These are phyloP conservation scores for Imleria badia DNA, from an alignment of 768 basidiomycete genomes.

Conservation along the genomic window DNA sequence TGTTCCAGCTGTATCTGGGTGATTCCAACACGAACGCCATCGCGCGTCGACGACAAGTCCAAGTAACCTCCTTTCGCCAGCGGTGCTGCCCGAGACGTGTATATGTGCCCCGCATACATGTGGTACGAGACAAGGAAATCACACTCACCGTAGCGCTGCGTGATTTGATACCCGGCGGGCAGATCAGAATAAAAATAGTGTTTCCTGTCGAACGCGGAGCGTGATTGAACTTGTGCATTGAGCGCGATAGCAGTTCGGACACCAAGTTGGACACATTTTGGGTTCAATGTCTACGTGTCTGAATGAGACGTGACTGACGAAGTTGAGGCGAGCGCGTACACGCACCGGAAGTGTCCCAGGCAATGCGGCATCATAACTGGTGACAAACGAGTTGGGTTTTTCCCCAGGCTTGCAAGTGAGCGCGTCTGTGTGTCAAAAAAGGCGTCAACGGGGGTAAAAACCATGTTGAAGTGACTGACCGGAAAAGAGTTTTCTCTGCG, in stretches of 20 bases:
- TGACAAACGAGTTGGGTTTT: constrained; percentile 70
- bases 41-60: constrained; percentile 37
- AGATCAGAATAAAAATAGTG: constrained; percentile 98
- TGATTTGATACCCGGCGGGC: constrained; percentile 95
- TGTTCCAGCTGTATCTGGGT: constrained; percentile 96
- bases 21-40: constrained; percentile 62
- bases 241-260: constrained; percentile 81
- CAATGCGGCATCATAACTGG: constrained; percentile 83
- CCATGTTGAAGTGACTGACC: constrained; percentile 26
- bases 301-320: not conserved
- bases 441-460: not conserved
- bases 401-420: constrained; percentile 46
- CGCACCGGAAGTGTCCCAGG: constrained; percentile 91
- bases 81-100: constrained; percentile 53
- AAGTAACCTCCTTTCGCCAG: constrained; percentile 70
- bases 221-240: constrained; percentile 55
- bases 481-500: constrained; percentile 87
- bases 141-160: constrained; percentile 81
- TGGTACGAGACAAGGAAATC: not conserved
- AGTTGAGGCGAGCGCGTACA: constrained; percentile 3
- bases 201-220: constrained; percentile 91
- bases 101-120: not conserved
- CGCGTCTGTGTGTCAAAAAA: constrained; percentile 33
- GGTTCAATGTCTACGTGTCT: constrained; percentile 43
- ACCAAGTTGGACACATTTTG: constrained; percentile 73